Percentiles rank a stretch among this genome's conserved stretches.
Evolutionary conservation across 768 basidiomycete genomes (phyloP).

Genomic region (Kwoniella botswanensis): DNA sequence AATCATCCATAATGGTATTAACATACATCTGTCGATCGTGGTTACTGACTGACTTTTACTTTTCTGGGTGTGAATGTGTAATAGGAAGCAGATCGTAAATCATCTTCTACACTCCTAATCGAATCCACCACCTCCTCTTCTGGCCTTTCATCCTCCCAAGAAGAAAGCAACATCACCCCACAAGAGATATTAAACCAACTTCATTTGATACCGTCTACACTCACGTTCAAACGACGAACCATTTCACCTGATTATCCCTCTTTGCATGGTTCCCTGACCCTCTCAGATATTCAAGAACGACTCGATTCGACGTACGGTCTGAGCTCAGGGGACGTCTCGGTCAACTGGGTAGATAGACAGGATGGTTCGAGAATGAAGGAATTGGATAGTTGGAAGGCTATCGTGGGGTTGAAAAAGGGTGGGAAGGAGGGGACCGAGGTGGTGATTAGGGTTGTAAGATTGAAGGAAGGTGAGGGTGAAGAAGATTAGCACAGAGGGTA

Average conservation of each 20-base stretch:
- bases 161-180: constrained; percentile 1
- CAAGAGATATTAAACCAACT: constrained; percentile 25
- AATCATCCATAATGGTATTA: background rate
- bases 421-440: background rate
- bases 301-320: constrained; percentile 6
- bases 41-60: background rate
- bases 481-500: no score
- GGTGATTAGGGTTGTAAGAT: background rate
- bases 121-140: constrained; percentile 20
- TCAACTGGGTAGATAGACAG: background rate
- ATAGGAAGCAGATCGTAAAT: constrained; percentile 12
- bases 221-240: constrained; percentile 24
- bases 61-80: background rate
- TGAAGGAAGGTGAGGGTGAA: constrained; percentile 10
- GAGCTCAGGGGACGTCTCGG: constrained; percentile 16
- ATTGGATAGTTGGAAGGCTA: constrained; percentile 29
- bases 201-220: constrained; percentile 24
- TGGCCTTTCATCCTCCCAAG: constrained; percentile 1
- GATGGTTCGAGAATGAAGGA: background rate
- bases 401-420: constrained; percentile 26
- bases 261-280: constrained; percentile 1
- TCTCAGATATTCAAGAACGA: background rate
- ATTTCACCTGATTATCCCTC: background rate
- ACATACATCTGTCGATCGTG: background rate
- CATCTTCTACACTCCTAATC: background rate